Conservation (phyloP, 345 rosid genomes). For the Salix brachista region DNA sequence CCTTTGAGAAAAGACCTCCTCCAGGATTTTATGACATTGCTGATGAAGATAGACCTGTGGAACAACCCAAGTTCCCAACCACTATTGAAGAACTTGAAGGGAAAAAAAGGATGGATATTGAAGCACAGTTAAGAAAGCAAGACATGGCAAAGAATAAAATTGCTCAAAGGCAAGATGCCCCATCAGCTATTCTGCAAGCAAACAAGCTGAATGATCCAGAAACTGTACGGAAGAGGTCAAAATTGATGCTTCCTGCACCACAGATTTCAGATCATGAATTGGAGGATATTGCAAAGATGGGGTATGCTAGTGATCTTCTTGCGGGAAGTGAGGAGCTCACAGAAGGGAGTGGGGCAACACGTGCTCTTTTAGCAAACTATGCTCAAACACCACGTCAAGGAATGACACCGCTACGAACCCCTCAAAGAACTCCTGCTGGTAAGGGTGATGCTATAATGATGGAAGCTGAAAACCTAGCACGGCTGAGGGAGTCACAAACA, state of each 20-base stretch:
- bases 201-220: conserved; percentile 97
- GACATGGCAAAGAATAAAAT: conserved; percentile 85
- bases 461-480: conserved; percentile 98
- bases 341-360: conserved; percentile 93
- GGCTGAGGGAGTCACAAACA: conserved; percentile 95
- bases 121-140: conserved; percentile 80
- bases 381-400: conserved; percentile 81
- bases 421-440: conserved; percentile 95
- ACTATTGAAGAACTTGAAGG: conserved; percentile 97
- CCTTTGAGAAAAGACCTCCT: conserved; percentile 96
- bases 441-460: conserved; percentile 97
- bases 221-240: conserved; percentile 89
- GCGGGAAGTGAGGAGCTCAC: conserved; percentile 77
- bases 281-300: conserved; percentile 98
- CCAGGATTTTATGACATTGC: conserved; percentile 85
- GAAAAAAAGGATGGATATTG: conserved; percentile 79
- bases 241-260: conserved; percentile 96
- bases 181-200: conserved; percentile 89
- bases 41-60: conserved; percentile 84
- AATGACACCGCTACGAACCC: conserved; percentile 86
- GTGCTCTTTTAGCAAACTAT: conserved; percentile 89
- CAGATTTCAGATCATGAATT: conserved; percentile 94
- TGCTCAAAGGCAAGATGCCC: conserved; percentile 92
- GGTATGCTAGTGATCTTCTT: conserved; percentile 87
- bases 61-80: conserved; percentile 75